Evolutionary conservation across 2,329 filamentous ascomycete genomes (phyloP), one percentile per base, ranked within the genome.

Genomic region (Pseudocercospora crystallina): DNA sequence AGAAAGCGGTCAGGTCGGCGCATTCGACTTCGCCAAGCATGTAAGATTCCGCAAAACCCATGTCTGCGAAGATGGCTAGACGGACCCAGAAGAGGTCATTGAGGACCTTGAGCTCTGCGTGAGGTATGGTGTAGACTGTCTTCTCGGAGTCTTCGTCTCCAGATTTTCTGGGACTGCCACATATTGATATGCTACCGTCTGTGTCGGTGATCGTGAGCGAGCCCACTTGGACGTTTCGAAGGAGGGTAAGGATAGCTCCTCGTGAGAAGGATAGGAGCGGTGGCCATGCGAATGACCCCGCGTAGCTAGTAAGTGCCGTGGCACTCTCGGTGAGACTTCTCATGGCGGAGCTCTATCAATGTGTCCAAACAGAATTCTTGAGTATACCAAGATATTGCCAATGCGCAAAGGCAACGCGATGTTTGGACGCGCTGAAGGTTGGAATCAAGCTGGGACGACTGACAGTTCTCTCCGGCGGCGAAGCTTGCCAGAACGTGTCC

Each of bases 31-130:
- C 85, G 38, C 82, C 83, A 12, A 89, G 74, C 84, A 89, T 89
- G 63, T 86, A 89, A 26, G 83, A 80, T 66, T 87, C 83, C 10
- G 85, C 81, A 57, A 89, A 87, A 2, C 86, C 86, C 84, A 89
- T 88, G 66, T 89, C 86, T 33, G 81, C 83, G 63, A 87, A 87
- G 26, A 89, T 69, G 39, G 85, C 76, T 44, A 87, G 69, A 35
- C 85, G 78, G 62, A 87, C 77, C 85, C 85, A 89, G 65, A 89
- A 88, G 29, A 82, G 75, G 56, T 87, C 84, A 60, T 80, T 80
- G 63, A 80, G 79, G 8, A 89, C 77, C 10, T 78, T 73, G 31
- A 89, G 69, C 59, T 83, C 78, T 3, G 82, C 76, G 32, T 73
- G 71, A 17, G 74, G 76, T 29, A 61, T 61, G n/a, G 62, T 59